These are phyloP conservation scores for Candida saitoana DNA, from an alignment of 805 yeast genomes.

Conservation along the genomic window DNA sequence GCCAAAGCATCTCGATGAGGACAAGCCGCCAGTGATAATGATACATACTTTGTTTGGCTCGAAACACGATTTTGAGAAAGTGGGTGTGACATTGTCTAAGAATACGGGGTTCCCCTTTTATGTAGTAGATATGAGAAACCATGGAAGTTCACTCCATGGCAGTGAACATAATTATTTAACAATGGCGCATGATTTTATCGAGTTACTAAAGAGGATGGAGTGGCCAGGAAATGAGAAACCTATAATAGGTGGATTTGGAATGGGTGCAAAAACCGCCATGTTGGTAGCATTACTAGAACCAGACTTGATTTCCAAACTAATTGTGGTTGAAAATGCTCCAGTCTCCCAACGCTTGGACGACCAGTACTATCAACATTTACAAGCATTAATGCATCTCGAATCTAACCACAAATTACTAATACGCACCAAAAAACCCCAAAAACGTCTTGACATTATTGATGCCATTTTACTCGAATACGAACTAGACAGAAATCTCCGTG, in stretches of 20 bases:
- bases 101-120: conserved; percentile 29
- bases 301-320: conserved; percentile 33
- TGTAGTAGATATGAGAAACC: conserved; percentile 53
- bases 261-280: conserved; percentile 61
- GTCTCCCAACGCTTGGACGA: conserved; percentile 29
- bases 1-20: conserved; percentile 4
- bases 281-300: conserved; percentile 39
- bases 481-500: conserved; percentile 22
- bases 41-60: conserved; percentile 57
- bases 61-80: conserved; percentile 37
- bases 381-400: conserved; percentile 38
- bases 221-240: conserved; percentile 12
- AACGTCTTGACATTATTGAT: conserved; percentile 14
- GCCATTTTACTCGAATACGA: conserved; percentile 21
- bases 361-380: conserved; percentile 31
- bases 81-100: conserved; percentile 32
- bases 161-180: conserved; percentile 42
- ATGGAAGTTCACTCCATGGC: conserved; percentile 47
- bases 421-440: conserved; percentile 3
- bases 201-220: conserved; percentile 23
- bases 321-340: conserved; percentile 51
- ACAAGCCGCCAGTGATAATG: conserved; percentile 35
- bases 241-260: conserved; percentile 48
- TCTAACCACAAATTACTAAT: conserved; percentile 23
- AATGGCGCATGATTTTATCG: conserved; percentile 40